Conservation (phyloP, 192 early-diverging fungal species). For the Phlyctochytrium bullatum region DNA sequence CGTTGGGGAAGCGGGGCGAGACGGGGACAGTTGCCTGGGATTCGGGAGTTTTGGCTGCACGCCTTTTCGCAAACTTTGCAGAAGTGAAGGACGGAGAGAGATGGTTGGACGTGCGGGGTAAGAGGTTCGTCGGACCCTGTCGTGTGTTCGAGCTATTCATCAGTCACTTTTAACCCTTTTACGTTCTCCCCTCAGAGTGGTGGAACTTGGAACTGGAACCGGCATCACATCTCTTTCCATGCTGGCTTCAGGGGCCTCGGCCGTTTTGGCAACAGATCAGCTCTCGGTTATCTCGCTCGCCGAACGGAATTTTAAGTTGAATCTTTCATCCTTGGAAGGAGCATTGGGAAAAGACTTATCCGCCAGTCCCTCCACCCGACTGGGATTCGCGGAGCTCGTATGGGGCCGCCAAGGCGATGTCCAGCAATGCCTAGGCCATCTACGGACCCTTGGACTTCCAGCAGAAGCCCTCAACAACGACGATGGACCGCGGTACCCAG, state of each 20-base stretch:
- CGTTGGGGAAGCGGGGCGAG: background rate
- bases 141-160: too few species aligned
- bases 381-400: conserved; percentile 1
- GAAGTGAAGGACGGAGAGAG: too few species aligned
- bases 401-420: background rate
- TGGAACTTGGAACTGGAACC: conserved; percentile 4
- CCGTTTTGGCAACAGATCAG: background rate
- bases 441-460: too few species aligned
- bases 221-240: background rate
- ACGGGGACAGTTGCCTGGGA: conserved; percentile 7
- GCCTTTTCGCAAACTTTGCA: background rate
- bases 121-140: too few species aligned
- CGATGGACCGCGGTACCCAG: too few species aligned
- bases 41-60: background rate
- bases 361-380: too few species aligned
- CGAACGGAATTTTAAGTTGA: background rate
- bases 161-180: too few species aligned
- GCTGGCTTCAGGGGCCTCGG: background rate
- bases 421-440: background rate
- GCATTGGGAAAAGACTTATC: conserved; percentile 1
- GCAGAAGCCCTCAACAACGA: too few species aligned
- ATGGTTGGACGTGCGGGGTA: too few species aligned
- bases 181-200: too few species aligned
- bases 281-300: background rate
- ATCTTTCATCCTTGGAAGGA: too few species aligned